phyloP scores from a whole-genome alignment of 1,284 basidiomycete species.

The Malassezia vespertilionis region DNA sequence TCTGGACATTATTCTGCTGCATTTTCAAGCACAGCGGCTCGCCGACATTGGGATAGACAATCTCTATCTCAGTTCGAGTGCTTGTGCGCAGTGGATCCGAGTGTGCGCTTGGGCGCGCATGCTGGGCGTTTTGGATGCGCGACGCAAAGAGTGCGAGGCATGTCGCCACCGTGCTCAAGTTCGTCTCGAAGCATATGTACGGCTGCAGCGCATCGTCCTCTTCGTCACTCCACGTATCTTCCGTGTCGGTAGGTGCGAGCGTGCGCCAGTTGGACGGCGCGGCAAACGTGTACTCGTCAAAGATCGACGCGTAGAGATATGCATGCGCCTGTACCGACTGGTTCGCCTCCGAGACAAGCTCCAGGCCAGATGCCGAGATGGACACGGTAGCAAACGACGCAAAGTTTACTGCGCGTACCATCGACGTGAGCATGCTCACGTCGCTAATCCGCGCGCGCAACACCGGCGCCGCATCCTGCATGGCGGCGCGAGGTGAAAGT shows the following conservation, averaged over 20 bases:
- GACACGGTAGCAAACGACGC: constrained; percentile 10
- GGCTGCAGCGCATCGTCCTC: constrained; percentile 8
- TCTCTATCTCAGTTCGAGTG: too few species aligned
- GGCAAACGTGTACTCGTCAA: constrained; percentile 11
- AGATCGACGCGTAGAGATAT: constrained; percentile 15
- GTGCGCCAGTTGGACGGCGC: constrained; percentile 6
- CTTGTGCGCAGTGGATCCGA: too few species aligned
- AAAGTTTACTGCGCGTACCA: constrained; percentile 7
- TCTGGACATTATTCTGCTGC: background rate
- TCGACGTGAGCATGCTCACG: background rate
- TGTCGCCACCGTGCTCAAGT: background rate
- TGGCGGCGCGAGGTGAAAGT: background rate
- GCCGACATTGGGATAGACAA: constrained; percentile 8
- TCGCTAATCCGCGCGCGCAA: constrained; percentile 7
- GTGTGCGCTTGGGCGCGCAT: too few species aligned
- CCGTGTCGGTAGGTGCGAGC: background rate
- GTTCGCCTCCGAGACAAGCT: constrained; percentile 9
- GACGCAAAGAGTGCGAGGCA: constrained; percentile 2
- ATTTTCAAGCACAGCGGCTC: constrained; percentile 7
- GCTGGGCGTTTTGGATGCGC: background rate
- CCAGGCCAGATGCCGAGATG: constrained; percentile 13
- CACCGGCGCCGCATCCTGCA: background rate
- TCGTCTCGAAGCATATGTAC: constrained; percentile 6
- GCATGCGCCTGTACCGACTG: constrained; percentile 13
- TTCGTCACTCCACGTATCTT: constrained; percentile 12